Evolutionary conservation across 257 asterid species (phyloP), one percentile per base, ranked within the genome.

Genomic region (Nicotiana benthamiana): DNA sequence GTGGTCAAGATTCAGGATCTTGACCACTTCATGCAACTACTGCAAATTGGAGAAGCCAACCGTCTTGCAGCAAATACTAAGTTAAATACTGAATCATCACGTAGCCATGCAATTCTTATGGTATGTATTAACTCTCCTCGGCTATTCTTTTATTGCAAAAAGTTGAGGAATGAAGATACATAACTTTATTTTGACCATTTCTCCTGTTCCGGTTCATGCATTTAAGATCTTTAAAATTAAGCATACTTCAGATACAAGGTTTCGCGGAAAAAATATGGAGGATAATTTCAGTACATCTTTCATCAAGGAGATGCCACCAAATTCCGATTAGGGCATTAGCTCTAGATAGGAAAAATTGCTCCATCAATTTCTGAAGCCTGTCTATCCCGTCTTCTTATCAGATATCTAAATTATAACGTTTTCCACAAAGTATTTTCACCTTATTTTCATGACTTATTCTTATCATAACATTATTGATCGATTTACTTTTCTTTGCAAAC

Each of bases 61-160:
- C 97, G 97, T 12, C 94, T 91, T 86, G 98, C 97, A 75, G 97
- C 98, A 61, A 94, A 94, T 86, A 94, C 97, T 59, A 94, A 92
- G 85, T 81, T 94, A 90, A 94, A 94, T 79, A 91, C 97, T 9
- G 97, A 92, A 83, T 94, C 97, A 52, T 94, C 98, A 60, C 97
- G 97, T 46, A 94, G 98, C 82, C 98, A 94, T 67, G 97, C 98
- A 52, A 91, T 94, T 87, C 98, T 94, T 81, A 91, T 88, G 97
- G 98, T 94, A 92, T 53, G 67, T 57, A 62, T 32, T 28, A 74
- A 51, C 9, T 74, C 16, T 74, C 9, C 78, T 74, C 10, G 2
- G 61, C 61, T 48, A 74, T 24, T 24, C 79, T 67, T 5, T 26
- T 1, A 26, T 48, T 27, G 79, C 43, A 48, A 74, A 24, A 16